phyloP scores from a whole-genome alignment of 169 alveolate genomes.

The Eimeria acervulina region DNA sequence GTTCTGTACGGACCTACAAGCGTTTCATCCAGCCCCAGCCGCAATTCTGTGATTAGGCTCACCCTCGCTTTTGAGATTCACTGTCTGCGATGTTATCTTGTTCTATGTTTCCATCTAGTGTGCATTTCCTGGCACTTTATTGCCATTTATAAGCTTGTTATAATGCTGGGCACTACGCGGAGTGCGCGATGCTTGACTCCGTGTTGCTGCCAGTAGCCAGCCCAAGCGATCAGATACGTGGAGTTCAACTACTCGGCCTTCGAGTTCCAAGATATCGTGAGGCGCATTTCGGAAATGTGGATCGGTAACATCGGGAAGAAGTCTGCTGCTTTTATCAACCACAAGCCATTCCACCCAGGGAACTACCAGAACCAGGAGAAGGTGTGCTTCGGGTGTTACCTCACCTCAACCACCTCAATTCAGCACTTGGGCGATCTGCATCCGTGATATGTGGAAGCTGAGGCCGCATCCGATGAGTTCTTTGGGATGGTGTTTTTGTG shows the following conservation, averaged over 20 bases:
- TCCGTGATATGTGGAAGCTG: background rate
- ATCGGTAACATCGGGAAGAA: constrained; percentile 95
- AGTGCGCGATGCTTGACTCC: background rate
- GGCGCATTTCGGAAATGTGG: constrained; percentile 89
- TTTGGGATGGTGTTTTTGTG: background rate
- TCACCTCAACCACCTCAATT: background rate
- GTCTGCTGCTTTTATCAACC: constrained; percentile 95
- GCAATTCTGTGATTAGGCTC: background rate
- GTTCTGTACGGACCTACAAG: too few relatives aligned
- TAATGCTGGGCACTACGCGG: background rate
- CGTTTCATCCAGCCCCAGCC: background rate
- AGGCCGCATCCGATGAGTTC: background rate
- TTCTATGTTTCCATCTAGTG: background rate
- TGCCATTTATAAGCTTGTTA: background rate
- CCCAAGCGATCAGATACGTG: constrained; percentile 7
- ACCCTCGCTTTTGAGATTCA: background rate
- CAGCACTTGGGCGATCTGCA: background rate
- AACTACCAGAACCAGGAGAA: constrained; percentile 95
- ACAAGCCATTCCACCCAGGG: constrained; percentile 97
- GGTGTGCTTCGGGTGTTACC: constrained; percentile 84
- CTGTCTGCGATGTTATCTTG: background rate
- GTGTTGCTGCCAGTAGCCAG: constrained; percentile 6
- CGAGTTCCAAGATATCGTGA: background rate
- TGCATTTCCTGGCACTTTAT: background rate
- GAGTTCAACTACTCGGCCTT: background rate